Base-by-base conservation (phyloP, 805 yeast species). In the Wickerhamomyces alni region DNA sequence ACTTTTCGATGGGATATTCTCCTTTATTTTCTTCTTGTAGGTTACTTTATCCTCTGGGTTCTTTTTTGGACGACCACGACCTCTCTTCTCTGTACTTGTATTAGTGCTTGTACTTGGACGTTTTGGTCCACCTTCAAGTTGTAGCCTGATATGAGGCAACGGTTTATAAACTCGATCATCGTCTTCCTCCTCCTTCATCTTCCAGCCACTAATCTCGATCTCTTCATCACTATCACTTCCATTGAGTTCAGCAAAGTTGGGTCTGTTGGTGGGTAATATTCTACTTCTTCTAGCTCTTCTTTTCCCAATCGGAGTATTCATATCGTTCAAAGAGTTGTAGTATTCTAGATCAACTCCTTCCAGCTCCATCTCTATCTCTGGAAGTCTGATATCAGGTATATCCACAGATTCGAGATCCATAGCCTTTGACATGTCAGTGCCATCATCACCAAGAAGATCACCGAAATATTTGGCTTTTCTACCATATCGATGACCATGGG, bases 31-130 rank as follows among this genome's bases (percentile, higher is more conserved):
- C 8, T 25, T 33, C 11, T 18, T 21, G 21, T 33, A 19, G 9
- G 9, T 15, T 5, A 29, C 32, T n/a, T 11, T 9, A 15, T 26
- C 31, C 13, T 16, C 30, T 17, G 36, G 35, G 17, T 35, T 27
- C 29, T 39, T 39, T 28, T 35, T 30, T 36, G 39, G 39, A 12
- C 39, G 29, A 16, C 39, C 39, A 17, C 24, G 24, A 3, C 39
- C 35, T 25, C 39, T 30, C 16, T 19, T 17, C 8, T 10, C n/a
- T 3, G 13, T 11, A 26, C n/a, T n/a, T n/a, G n/a, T n/a, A n/a
- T n/a, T n/a, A n/a, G n/a, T n/a, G n/a, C n/a, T n/a, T n/a, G n/a
- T n/a, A n/a, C n/a, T n/a, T n/a, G n/a, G n/a, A n/a, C n/a, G n/a
- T n/a, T n/a, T n/a, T n/a, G n/a, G 6, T 9, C 6, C n/a, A 5